phyloP scores from a whole-genome alignment of 2,329 filamentous ascomycete genomes.

The Talaromyces sp. region DNA sequence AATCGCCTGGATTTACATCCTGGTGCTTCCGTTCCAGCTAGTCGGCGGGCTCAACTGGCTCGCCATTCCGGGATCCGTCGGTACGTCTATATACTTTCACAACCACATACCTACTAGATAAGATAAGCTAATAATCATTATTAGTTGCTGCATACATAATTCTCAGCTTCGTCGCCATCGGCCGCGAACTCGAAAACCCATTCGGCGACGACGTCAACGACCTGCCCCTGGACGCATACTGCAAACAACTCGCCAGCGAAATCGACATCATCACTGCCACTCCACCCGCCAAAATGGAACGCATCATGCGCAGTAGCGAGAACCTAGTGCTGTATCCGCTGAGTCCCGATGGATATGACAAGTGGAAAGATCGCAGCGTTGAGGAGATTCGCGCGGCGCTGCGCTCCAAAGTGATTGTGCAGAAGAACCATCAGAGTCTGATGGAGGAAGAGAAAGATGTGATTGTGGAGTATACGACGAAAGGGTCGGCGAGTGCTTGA shows the following conservation, averaged over 20 bases:
- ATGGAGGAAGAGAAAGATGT: background rate
- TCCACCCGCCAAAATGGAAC: conserved; percentile 44
- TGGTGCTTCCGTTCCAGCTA: conserved; percentile 77
- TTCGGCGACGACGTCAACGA: conserved; percentile 83
- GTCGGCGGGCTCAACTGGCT: conserved; percentile 60
- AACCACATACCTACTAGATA: background rate
- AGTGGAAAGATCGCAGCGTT: conserved; percentile 45
- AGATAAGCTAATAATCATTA: background rate
- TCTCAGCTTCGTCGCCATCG: conserved; percentile 68
- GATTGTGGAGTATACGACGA: background rate
- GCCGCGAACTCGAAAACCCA: conserved; percentile 77
- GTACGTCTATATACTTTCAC: conserved; percentile 16
- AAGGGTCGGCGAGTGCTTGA: background rate
- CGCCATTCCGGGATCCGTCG: conserved; percentile 69
- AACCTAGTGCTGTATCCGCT: conserved; percentile 33
- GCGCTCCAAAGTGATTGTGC: conserved; percentile 29
- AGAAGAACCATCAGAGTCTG: background rate
- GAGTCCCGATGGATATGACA: conserved; percentile 40
- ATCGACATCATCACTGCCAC: conserved; percentile 65
- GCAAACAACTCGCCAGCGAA: conserved; percentile 66
- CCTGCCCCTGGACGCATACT: conserved; percentile 69
- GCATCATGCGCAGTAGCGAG: conserved; percentile 40
- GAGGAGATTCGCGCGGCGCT: conserved; percentile 41
- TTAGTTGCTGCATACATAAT: conserved; percentile 69
- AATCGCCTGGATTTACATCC: conserved; percentile 79